phyloP scores from a whole-genome alignment of 2,329 filamentous ascomycete genomes.

The Dothidotthia symphoricarpi region DNA sequence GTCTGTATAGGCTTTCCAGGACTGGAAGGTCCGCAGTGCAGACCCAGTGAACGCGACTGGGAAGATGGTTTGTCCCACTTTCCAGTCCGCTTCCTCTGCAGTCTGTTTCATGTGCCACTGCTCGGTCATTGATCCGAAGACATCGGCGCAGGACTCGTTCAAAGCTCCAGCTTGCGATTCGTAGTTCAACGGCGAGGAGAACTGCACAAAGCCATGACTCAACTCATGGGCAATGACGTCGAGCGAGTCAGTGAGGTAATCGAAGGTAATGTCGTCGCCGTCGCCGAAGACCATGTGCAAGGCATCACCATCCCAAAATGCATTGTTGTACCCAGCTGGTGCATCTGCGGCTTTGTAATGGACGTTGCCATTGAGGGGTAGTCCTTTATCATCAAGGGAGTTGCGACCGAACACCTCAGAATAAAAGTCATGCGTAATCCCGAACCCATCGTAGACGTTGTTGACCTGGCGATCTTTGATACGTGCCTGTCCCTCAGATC shows the following conservation, averaged over 20 bases:
- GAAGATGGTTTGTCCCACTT: too few species aligned
- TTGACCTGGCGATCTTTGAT: too few species aligned
- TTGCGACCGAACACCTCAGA: slow-evolving; percentile 54
- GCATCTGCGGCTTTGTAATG: slow-evolving; percentile 42
- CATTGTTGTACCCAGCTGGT: slow-evolving; percentile 40
- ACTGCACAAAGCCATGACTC: slow-evolving; percentile 56
- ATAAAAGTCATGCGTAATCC: too few species aligned
- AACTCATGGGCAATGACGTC: slow-evolving; percentile 60
- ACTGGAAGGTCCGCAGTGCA: too few species aligned
- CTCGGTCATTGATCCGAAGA: too few species aligned
- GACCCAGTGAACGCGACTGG: too few species aligned
- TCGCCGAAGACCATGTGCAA: slow-evolving; percentile 61
- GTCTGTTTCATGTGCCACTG: too few species aligned
- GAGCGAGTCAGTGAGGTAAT: slow-evolving; percentile 53
- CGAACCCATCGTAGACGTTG: too few species aligned
- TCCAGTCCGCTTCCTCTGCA: too few species aligned
- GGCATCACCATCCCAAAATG: slow-evolving; percentile 54
- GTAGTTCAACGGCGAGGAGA: slow-evolving; percentile 53
- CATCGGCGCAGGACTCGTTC: too few species aligned
- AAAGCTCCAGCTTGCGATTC: slow-evolving; percentile 54
- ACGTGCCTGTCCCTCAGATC: slow-evolving; percentile 3
- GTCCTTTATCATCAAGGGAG: slow-evolving; percentile 54
- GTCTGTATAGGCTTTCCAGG: too few species aligned
- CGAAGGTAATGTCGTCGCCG: slow-evolving; percentile 50
- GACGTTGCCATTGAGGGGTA: slow-evolving; percentile 53